Evolutionary conservation across 1,284 basidiomycete species (phyloP).

Genomic region (Coniferiporia weirii): DNA sequence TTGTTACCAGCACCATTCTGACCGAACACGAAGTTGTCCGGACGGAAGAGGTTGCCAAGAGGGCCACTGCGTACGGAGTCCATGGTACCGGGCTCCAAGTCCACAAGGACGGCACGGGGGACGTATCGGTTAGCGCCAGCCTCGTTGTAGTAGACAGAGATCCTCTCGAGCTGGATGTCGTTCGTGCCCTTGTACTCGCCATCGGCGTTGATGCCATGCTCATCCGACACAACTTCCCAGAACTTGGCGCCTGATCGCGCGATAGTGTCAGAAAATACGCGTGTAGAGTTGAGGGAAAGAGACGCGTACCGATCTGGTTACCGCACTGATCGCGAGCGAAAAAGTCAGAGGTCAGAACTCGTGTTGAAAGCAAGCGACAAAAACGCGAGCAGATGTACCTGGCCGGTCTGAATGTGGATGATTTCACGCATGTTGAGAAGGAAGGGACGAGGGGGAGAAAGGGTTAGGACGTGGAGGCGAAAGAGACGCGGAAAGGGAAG

Average conservation of each 20-base stretch:
- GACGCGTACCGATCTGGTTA: constrained; percentile 86
- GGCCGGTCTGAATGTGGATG: constrained; percentile 94
- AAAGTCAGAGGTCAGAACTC: constrained; percentile 19
- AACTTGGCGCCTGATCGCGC: constrained; percentile 81
- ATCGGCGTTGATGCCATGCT: constrained; percentile 93
- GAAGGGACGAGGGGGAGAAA: not conserved
- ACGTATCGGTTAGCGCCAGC: constrained; percentile 86
- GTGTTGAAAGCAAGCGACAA: constrained; percentile 15
- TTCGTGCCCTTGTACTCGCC: constrained; percentile 91
- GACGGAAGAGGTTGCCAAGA: constrained; percentile 75
- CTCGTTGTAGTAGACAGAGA: constrained; percentile 95
- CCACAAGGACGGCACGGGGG: constrained; percentile 85
- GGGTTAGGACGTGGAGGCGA: not conserved
- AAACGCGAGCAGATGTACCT: constrained; percentile 46
- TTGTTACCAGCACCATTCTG: constrained; percentile 86
- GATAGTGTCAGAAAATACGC: constrained; percentile 20
- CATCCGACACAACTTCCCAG: constrained; percentile 97
- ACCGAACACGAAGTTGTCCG: constrained; percentile 80
- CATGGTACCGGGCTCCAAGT: constrained; percentile 91
- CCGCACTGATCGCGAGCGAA: constrained; percentile 63
- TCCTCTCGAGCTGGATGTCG: constrained; percentile 96
- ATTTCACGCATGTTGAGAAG: constrained; percentile 77
- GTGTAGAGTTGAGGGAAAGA: constrained; percentile 14
- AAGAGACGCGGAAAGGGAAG: not conserved
- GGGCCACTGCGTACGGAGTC: constrained; percentile 66